A percentile compares a stretch with the other conserved stretches of the same genome.
Conservation (phyloP, 768 basidiomycete genomes). For the Lyophyllum decastes region DNA sequence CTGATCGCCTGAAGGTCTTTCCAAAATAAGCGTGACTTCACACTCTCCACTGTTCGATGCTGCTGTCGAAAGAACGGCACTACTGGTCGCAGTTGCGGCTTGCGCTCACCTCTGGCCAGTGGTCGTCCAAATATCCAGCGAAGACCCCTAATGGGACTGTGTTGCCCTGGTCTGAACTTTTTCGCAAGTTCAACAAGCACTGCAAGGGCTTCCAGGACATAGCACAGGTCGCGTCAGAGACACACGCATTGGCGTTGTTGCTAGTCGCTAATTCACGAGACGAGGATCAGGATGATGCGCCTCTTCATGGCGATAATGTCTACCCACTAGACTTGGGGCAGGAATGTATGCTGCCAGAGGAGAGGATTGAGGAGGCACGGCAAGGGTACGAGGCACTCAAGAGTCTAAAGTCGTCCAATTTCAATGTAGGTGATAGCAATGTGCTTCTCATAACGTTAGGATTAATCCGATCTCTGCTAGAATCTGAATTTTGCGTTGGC, state of each 20-base stretch:
- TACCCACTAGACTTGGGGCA: conserved; percentile 46
- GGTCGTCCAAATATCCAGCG: conserved; percentile 64
- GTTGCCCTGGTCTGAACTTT: conserved; percentile 75
- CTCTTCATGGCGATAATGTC: conserved; percentile 31
- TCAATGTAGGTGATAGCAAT: conserved; percentile 51
- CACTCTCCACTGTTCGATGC: neutral
- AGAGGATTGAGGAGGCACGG: conserved; percentile 57
- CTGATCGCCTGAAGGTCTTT: neutral
- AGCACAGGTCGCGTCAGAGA: conserved; percentile 67
- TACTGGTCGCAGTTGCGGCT: conserved; percentile 78
- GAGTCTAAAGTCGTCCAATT: conserved; percentile 48
- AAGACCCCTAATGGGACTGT: conserved; percentile 52
- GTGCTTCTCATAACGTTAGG: neutral
- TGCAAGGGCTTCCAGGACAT: conserved; percentile 61
- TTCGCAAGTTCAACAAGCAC: conserved; percentile 89
- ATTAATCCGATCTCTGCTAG: conserved; percentile 35
- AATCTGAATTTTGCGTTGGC: conserved; percentile 69
- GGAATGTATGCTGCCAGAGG: conserved; percentile 60
- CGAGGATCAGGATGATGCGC: conserved; percentile 55
- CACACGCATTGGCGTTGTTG: conserved; percentile 61
- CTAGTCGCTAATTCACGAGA: conserved; percentile 48
- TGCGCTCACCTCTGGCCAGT: conserved; percentile 72
- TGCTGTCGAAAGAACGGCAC: conserved; percentile 60
- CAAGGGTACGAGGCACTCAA: conserved; percentile 56
- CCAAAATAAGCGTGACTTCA: neutral